phyloP scores from a whole-genome alignment of 1,139 yeast species.

The Candida pseudoviswanathii region DNA sequence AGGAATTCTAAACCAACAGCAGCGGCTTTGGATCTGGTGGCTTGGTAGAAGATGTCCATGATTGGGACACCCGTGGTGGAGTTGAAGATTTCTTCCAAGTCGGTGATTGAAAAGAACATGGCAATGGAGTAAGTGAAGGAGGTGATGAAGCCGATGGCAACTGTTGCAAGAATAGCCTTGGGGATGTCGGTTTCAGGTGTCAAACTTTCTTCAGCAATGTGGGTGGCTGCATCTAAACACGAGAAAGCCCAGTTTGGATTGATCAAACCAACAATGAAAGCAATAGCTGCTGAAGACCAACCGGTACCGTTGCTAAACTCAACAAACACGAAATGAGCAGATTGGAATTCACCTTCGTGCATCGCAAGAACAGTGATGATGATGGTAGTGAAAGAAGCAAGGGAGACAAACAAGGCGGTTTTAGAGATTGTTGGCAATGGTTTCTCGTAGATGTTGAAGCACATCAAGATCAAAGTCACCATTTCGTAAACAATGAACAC shows the following conservation, averaged over 20 bases:
- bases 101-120: constrained; percentile 61
- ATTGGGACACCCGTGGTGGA: constrained; percentile 64
- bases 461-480: constrained; percentile 39
- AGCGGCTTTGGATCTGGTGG: constrained; percentile 54
- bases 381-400: constrained; percentile 54
- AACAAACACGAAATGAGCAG: constrained; percentile 61
- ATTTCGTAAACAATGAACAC: constrained; percentile 54
- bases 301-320: constrained; percentile 66
- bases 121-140: constrained; percentile 61
- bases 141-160: constrained; percentile 65
- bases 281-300: constrained; percentile 60
- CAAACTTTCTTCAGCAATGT: constrained; percentile 67
- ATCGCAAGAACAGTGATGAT: constrained; percentile 59
- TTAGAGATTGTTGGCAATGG: constrained; percentile 56
- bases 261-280: constrained; percentile 65
- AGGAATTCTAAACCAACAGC: constrained; percentile 61
- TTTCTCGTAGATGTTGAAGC: constrained; percentile 60
- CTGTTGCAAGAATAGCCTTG: constrained; percentile 63
- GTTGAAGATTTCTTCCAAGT: constrained; percentile 47
- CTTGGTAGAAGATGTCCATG: constrained; percentile 62
- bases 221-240: constrained; percentile 71
- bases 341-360: constrained; percentile 52
- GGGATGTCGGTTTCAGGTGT: constrained; percentile 64
- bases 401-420: constrained; percentile 55
- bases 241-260: constrained; percentile 73